phyloP scores from a whole-genome alignment of 371 early-diverging fungal species.

The Haplosporangium sp. region DNA sequence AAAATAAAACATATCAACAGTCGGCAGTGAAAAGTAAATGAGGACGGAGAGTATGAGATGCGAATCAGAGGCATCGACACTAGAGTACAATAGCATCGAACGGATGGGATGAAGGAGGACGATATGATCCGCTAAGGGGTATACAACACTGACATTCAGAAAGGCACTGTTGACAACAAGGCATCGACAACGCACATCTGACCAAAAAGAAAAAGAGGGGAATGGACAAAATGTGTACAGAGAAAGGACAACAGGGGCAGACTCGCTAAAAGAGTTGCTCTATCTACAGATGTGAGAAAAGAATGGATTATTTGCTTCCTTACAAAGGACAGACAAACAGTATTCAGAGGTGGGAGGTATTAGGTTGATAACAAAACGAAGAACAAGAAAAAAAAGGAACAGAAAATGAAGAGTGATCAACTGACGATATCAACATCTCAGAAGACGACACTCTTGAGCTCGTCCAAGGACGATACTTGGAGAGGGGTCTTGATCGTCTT shows the following conservation, averaged over 20 bases:
- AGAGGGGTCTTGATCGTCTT: conserved; percentile 45
- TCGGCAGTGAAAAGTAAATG: too few species aligned
- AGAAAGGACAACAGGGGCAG: not conserved
- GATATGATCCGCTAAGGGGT: not conserved
- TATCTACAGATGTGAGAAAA: conserved; percentile 16
- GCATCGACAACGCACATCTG: not conserved
- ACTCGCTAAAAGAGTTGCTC: conserved; percentile 10
- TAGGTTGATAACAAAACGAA: not conserved
- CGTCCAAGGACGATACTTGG: conserved; percentile 32
- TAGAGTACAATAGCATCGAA: too few species aligned
- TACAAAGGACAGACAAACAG: too few species aligned
- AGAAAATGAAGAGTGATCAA: conserved; percentile 1
- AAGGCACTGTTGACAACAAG: not conserved
- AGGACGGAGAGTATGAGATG: too few species aligned
- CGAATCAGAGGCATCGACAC: too few species aligned
- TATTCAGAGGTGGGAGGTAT: not conserved
- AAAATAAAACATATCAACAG: too few species aligned
- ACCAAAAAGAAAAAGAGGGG: not conserved
- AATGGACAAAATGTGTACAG: not conserved
- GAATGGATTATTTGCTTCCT: not conserved
- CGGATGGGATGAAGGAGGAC: not conserved
- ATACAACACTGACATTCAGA: conserved; percentile 5
- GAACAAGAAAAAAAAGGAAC: conserved; percentile 1
- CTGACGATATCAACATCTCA: conserved; percentile 4
- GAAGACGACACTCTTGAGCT: conserved; percentile 36